Evolutionary conservation across 495 filamentous ascomycete genomes (phyloP).

Genomic region (Sporormia fimetaria): DNA sequence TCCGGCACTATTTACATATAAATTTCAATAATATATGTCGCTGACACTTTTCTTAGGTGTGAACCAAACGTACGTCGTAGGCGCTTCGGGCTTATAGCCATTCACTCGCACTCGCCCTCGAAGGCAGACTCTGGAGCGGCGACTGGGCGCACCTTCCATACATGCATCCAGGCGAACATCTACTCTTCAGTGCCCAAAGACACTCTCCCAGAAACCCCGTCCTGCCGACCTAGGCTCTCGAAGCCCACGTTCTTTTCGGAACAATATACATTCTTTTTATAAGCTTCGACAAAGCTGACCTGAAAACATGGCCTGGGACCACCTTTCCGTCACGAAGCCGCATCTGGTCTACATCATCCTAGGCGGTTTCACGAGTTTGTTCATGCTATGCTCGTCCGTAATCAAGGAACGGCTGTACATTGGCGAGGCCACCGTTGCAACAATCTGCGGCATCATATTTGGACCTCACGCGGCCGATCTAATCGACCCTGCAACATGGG

Average conservation of each 20-base stretch:
- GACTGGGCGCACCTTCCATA: constrained; percentile 43
- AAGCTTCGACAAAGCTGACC: constrained; percentile 1
- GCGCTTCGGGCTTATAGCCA: too few species aligned
- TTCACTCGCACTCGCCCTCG: too few species aligned
- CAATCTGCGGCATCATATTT: constrained; percentile 92
- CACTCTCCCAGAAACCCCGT: not conserved
- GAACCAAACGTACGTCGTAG: too few species aligned
- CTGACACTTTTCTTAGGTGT: too few species aligned
- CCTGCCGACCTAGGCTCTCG: not conserved
- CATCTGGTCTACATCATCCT: constrained; percentile 98
- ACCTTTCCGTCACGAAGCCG: constrained; percentile 82
- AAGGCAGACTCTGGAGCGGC: constrained; percentile 36
- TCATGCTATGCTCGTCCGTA: constrained; percentile 95
- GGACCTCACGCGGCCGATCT: constrained; percentile 88
- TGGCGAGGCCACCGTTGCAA: constrained; percentile 94
- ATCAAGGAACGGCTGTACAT: constrained; percentile 99
- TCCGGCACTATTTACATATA: too few species aligned
- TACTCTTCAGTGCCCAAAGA: too few species aligned
- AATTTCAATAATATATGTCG: too few species aligned
- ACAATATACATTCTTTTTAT: not conserved
- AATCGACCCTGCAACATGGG: constrained; percentile 78
- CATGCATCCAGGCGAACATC: constrained; percentile 33
- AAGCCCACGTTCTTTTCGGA: not conserved
- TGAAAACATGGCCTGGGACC: constrained; percentile 74
- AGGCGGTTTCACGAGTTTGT: constrained; percentile 92